These are phyloP conservation scores for Colletotrichum brevisporum DNA, from an alignment of 2,329 filamentous ascomycete species.

Conservation along the genomic window DNA sequence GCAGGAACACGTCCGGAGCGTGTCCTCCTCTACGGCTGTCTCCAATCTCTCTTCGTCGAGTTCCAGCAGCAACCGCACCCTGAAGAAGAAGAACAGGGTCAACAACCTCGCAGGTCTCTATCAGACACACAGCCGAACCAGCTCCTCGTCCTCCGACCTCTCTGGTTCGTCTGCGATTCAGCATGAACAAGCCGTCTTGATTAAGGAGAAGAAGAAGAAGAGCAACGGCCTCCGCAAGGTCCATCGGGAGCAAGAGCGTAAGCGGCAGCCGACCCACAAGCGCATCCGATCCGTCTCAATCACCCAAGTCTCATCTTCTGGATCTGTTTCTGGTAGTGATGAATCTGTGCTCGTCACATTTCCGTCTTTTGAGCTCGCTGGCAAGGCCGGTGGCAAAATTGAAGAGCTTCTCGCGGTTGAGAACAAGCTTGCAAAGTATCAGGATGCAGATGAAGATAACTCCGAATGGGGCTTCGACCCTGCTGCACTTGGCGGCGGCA, in stretches of 20 bases:
- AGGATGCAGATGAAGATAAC: not conserved
- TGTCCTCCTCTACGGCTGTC: not conserved
- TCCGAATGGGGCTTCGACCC: not conserved
- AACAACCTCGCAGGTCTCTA: not conserved
- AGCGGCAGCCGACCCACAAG: not conserved
- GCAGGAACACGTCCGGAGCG: not conserved
- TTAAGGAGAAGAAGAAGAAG: not conserved
- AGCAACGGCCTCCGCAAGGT: not conserved
- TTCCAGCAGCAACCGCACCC: not conserved
- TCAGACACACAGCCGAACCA: not conserved
- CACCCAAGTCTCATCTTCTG: conserved; percentile 3
- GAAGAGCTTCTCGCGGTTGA: conserved; percentile 1
- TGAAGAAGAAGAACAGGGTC: conserved; percentile 1
- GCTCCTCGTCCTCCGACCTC: not conserved
- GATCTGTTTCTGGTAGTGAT: not conserved
- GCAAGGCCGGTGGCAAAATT: not conserved
- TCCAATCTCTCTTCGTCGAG: not conserved
- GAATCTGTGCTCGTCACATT: conserved; percentile 11
- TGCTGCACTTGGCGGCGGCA: not conserved
- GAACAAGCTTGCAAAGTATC: conserved; percentile 10
- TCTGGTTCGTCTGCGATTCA: not conserved
- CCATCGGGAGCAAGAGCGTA: not conserved
- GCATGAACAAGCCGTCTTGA: not conserved
- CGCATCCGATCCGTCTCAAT: conserved; percentile 19
- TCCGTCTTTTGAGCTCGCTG: conserved; percentile 5